Conservation (phyloP, 257 asterid species). For the Scutellaria barbata region DNA sequence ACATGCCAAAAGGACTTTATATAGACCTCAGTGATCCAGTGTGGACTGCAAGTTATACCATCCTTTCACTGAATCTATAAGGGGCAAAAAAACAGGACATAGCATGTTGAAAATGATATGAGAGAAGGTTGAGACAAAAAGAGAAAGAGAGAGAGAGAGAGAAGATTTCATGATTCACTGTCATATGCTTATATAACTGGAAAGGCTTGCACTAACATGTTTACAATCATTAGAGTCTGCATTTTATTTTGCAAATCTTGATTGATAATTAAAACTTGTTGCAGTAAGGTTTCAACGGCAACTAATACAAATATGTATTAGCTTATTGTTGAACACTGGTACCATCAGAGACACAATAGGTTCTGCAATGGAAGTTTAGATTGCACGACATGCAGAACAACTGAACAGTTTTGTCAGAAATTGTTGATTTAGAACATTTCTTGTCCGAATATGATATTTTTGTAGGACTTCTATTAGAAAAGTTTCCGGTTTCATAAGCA, state of each 20-base stretch:
- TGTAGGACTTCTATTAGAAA: conserved; percentile 22
- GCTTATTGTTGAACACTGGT: conserved; percentile 19
- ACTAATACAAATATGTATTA: conserved; percentile 3
- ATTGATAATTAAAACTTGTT: neutral
- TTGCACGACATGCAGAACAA: conserved; percentile 2
- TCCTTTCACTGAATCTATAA: conserved; percentile 20
- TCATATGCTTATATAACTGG: neutral
- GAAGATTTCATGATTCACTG: conserved; percentile 13
- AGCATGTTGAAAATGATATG: neutral
- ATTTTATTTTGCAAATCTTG: neutral
- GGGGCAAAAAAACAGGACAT: conserved; percentile 25
- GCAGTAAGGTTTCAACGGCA: conserved; percentile 22
- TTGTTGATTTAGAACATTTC: conserved; percentile 21
- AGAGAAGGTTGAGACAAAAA: conserved; percentile 12
- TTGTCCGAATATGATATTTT: neutral
- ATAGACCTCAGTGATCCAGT: conserved; percentile 6
- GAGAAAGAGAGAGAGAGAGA: conserved; percentile 2
- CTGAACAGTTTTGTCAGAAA: conserved; percentile 3
- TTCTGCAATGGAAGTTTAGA: conserved; percentile 31
- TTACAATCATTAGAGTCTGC: no score
- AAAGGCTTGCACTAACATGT: conserved; percentile 13
- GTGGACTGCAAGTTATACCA: conserved; percentile 20
- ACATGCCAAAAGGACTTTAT: neutral
- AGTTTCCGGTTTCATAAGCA: conserved; percentile 25
- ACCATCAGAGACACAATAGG: conserved; percentile 3